Evolutionary conservation across 2,329 filamentous ascomycete genomes (phyloP).

Genomic region (Didymella keratinophila): DNA sequence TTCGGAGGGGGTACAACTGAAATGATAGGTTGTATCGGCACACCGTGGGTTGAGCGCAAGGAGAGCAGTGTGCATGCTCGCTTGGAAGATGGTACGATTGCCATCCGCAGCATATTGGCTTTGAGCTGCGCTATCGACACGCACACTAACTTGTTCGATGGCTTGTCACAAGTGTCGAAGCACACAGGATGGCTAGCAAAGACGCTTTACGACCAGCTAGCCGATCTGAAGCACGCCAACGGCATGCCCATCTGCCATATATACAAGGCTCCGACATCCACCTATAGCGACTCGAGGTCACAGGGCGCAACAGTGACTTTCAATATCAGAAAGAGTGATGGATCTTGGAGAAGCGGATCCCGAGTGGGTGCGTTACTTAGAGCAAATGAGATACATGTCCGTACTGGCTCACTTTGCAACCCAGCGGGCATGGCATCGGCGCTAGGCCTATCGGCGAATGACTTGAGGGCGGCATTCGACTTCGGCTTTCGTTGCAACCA

Average conservation of each 20-base stretch:
- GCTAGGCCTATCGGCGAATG: slow-evolving; percentile 61
- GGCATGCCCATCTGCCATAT: slow-evolving; percentile 61
- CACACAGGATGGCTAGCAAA: slow-evolving; percentile 64
- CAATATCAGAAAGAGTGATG: slow-evolving; percentile 64
- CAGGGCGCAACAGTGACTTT: slow-evolving; percentile 71
- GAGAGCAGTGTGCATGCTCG: slow-evolving; percentile 64
- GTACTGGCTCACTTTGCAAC: slow-evolving; percentile 66
- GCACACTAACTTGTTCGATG: slow-evolving; percentile 64
- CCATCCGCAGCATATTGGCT: slow-evolving; percentile 71
- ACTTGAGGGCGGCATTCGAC: slow-evolving; percentile 63
- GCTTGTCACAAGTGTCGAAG: slow-evolving; percentile 65
- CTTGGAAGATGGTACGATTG: slow-evolving; percentile 72
- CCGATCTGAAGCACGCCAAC: slow-evolving; percentile 61
- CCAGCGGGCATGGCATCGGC: slow-evolving; percentile 59
- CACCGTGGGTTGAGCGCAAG: slow-evolving; percentile 65
- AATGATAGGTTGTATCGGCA: slow-evolving; percentile 63
- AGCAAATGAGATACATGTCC: slow-evolving; percentile 64
- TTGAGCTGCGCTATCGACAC: slow-evolving; percentile 66
- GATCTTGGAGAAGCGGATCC: slow-evolving; percentile 63
- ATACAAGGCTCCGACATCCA: slow-evolving; percentile 61
- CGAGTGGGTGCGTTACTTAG: slow-evolving; percentile 68
- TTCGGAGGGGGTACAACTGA: slow-evolving; percentile 72
- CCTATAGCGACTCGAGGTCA: slow-evolving; percentile 60
- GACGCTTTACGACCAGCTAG: slow-evolving; percentile 60
- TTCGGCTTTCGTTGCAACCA: slow-evolving; percentile 66